A percentile compares a stretch with the other conserved stretches of the same genome.
Evolutionary conservation across 2,329 filamentous ascomycete genomes (phyloP).

Genomic region (Fonsecaea erecta): DNA sequence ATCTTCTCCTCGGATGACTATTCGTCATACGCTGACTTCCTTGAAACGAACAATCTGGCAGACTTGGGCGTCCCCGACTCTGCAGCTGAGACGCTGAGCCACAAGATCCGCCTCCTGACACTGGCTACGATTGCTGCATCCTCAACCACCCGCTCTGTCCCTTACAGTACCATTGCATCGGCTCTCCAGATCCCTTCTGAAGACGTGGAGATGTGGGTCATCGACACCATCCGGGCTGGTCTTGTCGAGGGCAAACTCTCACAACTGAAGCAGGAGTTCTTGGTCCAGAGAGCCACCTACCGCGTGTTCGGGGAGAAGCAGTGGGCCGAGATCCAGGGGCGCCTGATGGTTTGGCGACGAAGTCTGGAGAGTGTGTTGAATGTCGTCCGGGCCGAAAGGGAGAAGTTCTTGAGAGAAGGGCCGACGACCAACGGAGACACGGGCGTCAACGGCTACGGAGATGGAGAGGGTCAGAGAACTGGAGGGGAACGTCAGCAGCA

Average conservation of each 20-base stretch:
- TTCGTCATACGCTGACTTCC: slow-evolving; percentile 94
- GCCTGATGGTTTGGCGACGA: slow-evolving; percentile 87
- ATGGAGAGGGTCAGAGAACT: slow-evolving; percentile 18
- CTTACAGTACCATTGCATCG: slow-evolving; percentile 82
- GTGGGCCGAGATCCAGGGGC: slow-evolving; percentile 90
- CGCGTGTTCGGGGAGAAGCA: slow-evolving; percentile 97
- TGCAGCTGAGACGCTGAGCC: slow-evolving; percentile 76
- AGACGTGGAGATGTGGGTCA: slow-evolving; percentile 98
- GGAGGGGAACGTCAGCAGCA: slow-evolving; percentile 26
- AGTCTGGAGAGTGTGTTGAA: slow-evolving; percentile 78
- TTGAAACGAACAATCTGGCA: slow-evolving; percentile 60
- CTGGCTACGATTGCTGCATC: slow-evolving; percentile 86
- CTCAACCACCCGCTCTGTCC: slow-evolving; percentile 81
- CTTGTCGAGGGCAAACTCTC: slow-evolving; percentile 96
- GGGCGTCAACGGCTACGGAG: slow-evolving; percentile 26
- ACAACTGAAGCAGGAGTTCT: slow-evolving; percentile 88
- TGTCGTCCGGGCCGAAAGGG: slow-evolving; percentile 79
- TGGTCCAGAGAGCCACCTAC: slow-evolving; percentile 95
- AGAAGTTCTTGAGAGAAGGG: slow-evolving; percentile 73
- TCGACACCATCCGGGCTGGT: slow-evolving; percentile 94
- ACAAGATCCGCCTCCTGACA: slow-evolving; percentile 95
- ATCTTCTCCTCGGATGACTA: slow-evolving; percentile 93
- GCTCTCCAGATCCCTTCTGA: slow-evolving; percentile 79
- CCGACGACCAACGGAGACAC: slow-evolving; percentile 34
- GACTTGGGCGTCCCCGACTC: slow-evolving; percentile 80